Percentiles rank a stretch among this genome's conserved stretches.
Evolutionary conservation across 2,329 filamentous ascomycete genomes (phyloP).

Genomic region (Thielaviopsis euricoi): DNA sequence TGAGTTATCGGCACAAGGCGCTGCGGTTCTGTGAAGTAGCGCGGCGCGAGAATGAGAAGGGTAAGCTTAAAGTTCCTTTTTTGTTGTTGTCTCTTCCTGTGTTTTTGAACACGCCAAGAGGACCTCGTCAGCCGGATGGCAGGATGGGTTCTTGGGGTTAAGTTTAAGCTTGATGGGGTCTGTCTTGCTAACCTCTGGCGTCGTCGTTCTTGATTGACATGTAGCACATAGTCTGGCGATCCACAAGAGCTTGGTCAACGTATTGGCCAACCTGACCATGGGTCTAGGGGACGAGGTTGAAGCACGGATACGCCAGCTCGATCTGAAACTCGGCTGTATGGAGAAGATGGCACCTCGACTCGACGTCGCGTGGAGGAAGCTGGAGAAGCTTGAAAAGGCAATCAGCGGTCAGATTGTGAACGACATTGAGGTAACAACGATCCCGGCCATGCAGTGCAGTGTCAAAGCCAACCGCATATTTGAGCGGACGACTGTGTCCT

Average conservation of each 20-base stretch:
- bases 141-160: neutral
- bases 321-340: conserved; percentile 3
- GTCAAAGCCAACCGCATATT: neutral
- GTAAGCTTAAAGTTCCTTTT: conserved; percentile 18
- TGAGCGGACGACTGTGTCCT: too few species aligned
- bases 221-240: conserved; percentile 11
- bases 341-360: conserved; percentile 4
- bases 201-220: neutral
- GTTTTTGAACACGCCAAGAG: neutral
- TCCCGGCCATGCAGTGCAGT: neutral
- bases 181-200: neutral
- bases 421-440: conserved; percentile 6
- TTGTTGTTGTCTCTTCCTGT: neutral
- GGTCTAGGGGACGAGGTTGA: conserved; percentile 5
- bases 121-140: neutral
- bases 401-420: conserved; percentile 2
- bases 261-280: conserved; percentile 8
- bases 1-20: conserved; percentile 45
- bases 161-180: neutral
- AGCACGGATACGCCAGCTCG: conserved; percentile 1
- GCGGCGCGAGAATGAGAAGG: conserved; percentile 38
- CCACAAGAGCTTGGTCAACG: conserved; percentile 10
- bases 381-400: conserved; percentile 2
- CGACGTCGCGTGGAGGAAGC: neutral
- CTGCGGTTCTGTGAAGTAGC: conserved; percentile 42